phyloP scores from a whole-genome alignment of 495 filamentous ascomycete species.

The Trichodelitschia bisporula region DNA sequence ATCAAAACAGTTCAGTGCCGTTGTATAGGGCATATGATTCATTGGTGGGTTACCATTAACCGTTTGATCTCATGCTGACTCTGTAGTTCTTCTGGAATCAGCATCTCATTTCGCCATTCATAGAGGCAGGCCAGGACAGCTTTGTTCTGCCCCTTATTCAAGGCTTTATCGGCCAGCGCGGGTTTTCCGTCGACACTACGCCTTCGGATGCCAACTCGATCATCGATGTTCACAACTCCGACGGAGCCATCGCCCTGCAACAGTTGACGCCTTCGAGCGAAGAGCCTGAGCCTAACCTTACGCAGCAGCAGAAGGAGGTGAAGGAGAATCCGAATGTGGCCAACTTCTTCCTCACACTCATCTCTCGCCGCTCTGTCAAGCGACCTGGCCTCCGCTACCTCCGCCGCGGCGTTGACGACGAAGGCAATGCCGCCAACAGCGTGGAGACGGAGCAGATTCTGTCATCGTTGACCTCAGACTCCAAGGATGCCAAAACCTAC shows the following conservation, averaged over 20 bases:
- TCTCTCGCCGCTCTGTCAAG: constrained; percentile 63
- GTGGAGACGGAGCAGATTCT: constrained; percentile 92
- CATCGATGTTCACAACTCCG: too few species aligned
- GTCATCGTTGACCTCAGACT: constrained; percentile 34
- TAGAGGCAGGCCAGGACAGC: constrained; percentile 34
- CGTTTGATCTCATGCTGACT: too few species aligned
- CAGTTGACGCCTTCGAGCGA: constrained; percentile 2
- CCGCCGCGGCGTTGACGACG: constrained; percentile 72
- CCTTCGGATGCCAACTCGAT: constrained; percentile 2
- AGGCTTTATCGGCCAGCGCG: constrained; percentile 76
- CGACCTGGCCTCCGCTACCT: constrained; percentile 77
- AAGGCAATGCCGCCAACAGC: constrained; percentile 65
- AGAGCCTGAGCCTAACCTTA: constrained; percentile 4
- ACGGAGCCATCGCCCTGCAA: constrained; percentile 5
- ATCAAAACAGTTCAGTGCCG: constrained; percentile 22
- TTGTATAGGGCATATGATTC: constrained; percentile 53
- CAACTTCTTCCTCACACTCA: constrained; percentile 55
- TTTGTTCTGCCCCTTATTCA: constrained; percentile 72
- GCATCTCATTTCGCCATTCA: constrained; percentile 47
- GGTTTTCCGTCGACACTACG: constrained; percentile 36
- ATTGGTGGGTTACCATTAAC: constrained; percentile 23
- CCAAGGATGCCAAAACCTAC: constrained; percentile 32
- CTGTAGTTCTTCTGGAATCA: constrained; percentile 83
- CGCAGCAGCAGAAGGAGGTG: neutral
- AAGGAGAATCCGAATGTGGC: neutral